These are phyloP conservation scores for Cryptococcus sp. DNA, from an alignment of 1,284 basidiomycete genomes.

Conservation along the genomic window DNA sequence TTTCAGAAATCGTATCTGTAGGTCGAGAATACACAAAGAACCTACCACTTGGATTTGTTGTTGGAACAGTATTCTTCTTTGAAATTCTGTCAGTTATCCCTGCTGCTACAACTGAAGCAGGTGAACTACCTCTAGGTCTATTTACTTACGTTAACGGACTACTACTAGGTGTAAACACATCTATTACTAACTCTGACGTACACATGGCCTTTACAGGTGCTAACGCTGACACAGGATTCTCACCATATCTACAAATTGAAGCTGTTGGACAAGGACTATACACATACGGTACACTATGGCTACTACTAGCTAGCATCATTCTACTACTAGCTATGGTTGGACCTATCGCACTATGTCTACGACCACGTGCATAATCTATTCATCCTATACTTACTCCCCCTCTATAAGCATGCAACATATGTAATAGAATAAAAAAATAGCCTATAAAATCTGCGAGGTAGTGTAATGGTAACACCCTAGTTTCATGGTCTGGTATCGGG, in stretches of 20 bases:
- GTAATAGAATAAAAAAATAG: conserved; percentile 2
- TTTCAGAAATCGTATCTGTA: conserved; percentile 45
- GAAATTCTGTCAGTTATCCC: conserved; percentile 24
- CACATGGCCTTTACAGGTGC: conserved; percentile 19
- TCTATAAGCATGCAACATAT: conserved; percentile 8
- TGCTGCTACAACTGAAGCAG: conserved; percentile 16
- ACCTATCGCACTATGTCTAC: conserved; percentile 21
- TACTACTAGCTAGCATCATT: conserved; percentile 19
- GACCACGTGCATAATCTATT: conserved; percentile 12
- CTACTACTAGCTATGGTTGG: conserved; percentile 21
- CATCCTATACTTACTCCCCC: neutral
- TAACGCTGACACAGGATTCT: conserved; percentile 14
- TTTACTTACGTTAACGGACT: conserved; percentile 24
- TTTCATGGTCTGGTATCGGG: conserved; percentile 27
- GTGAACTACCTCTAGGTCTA: conserved; percentile 21
- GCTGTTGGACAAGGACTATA: conserved; percentile 28
- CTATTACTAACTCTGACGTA: conserved; percentile 15
- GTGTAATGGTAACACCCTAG: conserved; percentile 33
- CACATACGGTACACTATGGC: conserved; percentile 23
- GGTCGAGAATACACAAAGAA: conserved; percentile 52
- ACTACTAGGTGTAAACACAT: conserved; percentile 18
- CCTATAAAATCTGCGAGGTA: conserved; percentile 16
- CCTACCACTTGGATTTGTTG: conserved; percentile 40
- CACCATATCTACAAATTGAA: conserved; percentile 26
- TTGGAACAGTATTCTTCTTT: conserved; percentile 24